Evolutionary conservation across 2,329 filamentous ascomycete genomes (phyloP).

Genomic region (Chaetomiaceae sp.): DNA sequence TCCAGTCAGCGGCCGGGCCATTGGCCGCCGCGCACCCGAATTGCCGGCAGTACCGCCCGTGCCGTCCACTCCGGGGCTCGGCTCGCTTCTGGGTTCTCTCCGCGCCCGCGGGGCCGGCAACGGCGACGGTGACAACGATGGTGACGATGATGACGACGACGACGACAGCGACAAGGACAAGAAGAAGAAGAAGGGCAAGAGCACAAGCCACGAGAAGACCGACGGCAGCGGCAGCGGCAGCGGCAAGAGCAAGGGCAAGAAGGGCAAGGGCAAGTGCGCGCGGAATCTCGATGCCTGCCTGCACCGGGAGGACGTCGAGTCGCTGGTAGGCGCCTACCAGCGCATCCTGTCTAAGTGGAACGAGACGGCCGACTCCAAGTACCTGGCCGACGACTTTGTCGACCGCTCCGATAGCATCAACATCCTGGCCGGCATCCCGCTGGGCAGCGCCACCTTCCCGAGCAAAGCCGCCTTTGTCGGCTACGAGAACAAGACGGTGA

Average conservation of each 20-base stretch:
- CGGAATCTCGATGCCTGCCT: constrained; percentile 12
- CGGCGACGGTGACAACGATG: too few species aligned
- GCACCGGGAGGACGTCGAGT: constrained; percentile 12
- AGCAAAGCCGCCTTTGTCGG: constrained; percentile 27
- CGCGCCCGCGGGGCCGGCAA: too few species aligned
- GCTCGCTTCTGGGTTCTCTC: too few species aligned
- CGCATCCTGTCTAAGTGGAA: constrained; percentile 21
- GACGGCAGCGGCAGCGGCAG: too few species aligned
- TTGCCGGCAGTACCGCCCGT: too few species aligned
- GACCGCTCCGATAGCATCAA: constrained; percentile 33
- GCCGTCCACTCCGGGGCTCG: too few species aligned
- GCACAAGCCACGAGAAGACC: too few species aligned
- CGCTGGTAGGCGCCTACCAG: constrained; percentile 17
- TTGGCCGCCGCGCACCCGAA: too few species aligned
- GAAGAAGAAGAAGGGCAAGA: not conserved
- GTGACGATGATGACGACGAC: too few species aligned
- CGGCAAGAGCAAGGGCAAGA: not conserved
- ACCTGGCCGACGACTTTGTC: constrained; percentile 26
- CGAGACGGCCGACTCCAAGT: constrained; percentile 16
- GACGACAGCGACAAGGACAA: not conserved
- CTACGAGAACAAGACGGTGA: constrained; percentile 14
- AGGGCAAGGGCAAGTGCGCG: not conserved
- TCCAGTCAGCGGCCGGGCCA: too few species aligned
- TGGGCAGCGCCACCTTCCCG: constrained; percentile 29
- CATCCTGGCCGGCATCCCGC: constrained; percentile 24